phyloP scores from a whole-genome alignment of 2,329 filamentous ascomycete species.

The Herpotrichia juniperi region DNA sequence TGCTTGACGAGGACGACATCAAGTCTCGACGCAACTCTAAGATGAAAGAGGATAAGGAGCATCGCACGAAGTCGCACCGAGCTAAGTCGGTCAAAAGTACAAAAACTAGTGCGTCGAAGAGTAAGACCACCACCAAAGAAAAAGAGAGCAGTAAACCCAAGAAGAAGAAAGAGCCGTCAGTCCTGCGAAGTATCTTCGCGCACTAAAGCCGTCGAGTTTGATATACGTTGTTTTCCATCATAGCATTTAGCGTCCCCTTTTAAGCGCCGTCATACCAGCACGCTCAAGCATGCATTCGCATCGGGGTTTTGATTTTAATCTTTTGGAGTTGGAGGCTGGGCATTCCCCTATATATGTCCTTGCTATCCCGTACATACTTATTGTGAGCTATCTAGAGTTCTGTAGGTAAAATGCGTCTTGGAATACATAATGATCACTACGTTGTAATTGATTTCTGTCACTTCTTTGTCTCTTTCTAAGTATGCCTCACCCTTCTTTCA shows the following conservation, averaged over 20 bases:
- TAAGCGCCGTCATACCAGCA: not conserved
- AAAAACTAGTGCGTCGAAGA: slow-evolving; percentile 28
- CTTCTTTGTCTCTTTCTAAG: too few species aligned
- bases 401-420: not conserved
- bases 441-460: not conserved
- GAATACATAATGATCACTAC: not conserved
- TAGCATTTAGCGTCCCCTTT: slow-evolving; percentile 13
- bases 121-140: slow-evolving; percentile 30
- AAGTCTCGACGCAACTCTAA: slow-evolving; percentile 43
- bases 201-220: not conserved
- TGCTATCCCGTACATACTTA: not conserved
- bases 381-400: not conserved
- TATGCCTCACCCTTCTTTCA: too few species aligned
- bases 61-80: slow-evolving; percentile 33
- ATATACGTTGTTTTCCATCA: slow-evolving; percentile 10
- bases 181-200: slow-evolving; percentile 51
- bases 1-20: slow-evolving; percentile 55
- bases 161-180: slow-evolving; percentile 51
- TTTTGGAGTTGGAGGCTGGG: not conserved
- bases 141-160: slow-evolving; percentile 41
- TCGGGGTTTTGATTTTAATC: not conserved
- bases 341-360: not conserved
- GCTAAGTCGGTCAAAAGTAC: slow-evolving; percentile 34
- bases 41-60: slow-evolving; percentile 27
- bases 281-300: not conserved